phyloP scores from a whole-genome alignment of 345 rosid genomes.

The Anacardium occidentale region DNA sequence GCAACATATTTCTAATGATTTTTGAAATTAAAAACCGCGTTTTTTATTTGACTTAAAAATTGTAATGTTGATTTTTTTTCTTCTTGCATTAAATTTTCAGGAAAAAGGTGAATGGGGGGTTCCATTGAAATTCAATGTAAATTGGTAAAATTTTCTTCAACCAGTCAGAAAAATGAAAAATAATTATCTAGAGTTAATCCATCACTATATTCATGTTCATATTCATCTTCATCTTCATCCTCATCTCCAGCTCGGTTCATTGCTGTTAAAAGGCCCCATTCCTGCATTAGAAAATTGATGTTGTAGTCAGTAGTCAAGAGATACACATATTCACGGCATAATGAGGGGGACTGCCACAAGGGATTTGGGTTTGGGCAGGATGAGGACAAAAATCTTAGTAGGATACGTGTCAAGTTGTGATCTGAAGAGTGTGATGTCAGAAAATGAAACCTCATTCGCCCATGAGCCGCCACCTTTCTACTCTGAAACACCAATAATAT shows the following conservation, averaged over 20 bases:
- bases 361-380: background rate
- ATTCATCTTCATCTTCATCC: background rate
- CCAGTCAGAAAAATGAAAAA: no score
- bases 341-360: slow-evolving; percentile 28
- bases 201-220: no score
- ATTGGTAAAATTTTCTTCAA: no score
- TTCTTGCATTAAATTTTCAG: no score
- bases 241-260: background rate
- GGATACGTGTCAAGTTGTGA: slow-evolving; percentile 38
- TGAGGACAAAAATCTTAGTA: background rate
- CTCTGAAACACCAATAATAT: slow-evolving; percentile 8
- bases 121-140: no score
- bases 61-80: no score
- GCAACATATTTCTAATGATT: no score
- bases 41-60: no score
- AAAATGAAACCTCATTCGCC: slow-evolving; percentile 17
- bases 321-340: slow-evolving; percentile 31
- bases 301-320: slow-evolving; percentile 22
- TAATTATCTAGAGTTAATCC: background rate
- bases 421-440: slow-evolving; percentile 26
- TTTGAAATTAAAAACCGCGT: no score
- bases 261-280: background rate
- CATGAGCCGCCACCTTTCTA: slow-evolving; percentile 47
- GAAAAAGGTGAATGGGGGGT: no score
- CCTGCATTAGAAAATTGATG: no score